A percentile compares a stretch with the other conserved stretches of the same genome.
Conservation (phyloP, 192 early-diverging fungal species). For the Coemansia sp. region DNA sequence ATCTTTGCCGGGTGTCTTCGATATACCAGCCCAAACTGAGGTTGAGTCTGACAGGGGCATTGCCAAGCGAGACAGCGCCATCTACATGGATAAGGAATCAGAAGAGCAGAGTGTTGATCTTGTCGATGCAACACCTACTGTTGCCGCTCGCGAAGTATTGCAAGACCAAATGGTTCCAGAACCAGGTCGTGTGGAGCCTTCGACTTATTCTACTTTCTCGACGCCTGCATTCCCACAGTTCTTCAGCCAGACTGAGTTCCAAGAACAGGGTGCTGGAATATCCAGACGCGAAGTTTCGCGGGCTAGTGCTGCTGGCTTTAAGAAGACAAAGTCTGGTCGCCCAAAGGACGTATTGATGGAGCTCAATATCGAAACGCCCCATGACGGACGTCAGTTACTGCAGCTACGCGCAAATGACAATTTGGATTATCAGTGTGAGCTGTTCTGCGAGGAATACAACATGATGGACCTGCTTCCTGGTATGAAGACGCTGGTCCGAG, state of each 20-base stretch:
- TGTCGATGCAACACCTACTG: not conserved
- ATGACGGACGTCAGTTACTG: conserved; percentile 37
- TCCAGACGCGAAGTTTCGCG: conserved; percentile 29
- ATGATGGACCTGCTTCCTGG: conserved; percentile 47
- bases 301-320: conserved; percentile 17
- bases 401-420: conserved; percentile 41
- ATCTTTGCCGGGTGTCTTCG: conserved; percentile 12
- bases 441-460: conserved; percentile 31
- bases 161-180: conserved; percentile 6
- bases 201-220: conserved; percentile 30
- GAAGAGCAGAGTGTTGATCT: conserved; percentile 9
- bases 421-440: conserved; percentile 34
- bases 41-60: conserved; percentile 3
- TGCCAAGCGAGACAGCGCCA: conserved; percentile 44
- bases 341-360: conserved; percentile 49
- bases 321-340: conserved; percentile 10
- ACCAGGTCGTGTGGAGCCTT: conserved; percentile 3
- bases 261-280: conserved; percentile 25
- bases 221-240: conserved; percentile 49
- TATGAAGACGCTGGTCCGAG: conserved; percentile 47
- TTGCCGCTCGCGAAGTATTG: not conserved
- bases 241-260: conserved; percentile 33
- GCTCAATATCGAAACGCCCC: conserved; percentile 50
- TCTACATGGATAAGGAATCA: conserved; percentile 32
- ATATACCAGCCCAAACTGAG: conserved; percentile 8